Base-by-base conservation (phyloP, 106 monocot species). In the Amphibolis antarctica region DNA sequence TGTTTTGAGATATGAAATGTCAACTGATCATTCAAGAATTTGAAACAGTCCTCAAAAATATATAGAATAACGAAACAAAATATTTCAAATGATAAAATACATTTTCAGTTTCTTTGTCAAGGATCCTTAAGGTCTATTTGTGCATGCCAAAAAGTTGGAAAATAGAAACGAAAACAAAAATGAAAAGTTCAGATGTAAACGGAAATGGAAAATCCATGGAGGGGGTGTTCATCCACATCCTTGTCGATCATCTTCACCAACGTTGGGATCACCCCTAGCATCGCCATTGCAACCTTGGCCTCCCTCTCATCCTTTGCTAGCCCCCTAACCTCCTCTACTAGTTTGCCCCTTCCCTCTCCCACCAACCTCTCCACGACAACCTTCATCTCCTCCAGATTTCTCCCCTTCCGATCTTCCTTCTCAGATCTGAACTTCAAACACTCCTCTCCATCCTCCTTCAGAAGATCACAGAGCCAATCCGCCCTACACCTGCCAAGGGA, bases 251-350 rank as follows among this genome's bases (percentile, higher is more conserved):
- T 74, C 1, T 54, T 70, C n/a, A 90, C 72, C 30, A 89, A 77
- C 0, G 82, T 71, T 47, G 89, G 80, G 31, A 90, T 82, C 1
- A 78, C 80, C 1, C 96, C 96, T 28, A 86, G 84, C 82, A 80
- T 75, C 14, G 84, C 79, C 11, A 90, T 63, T 21, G 71, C 77
- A 79, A 78, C 71, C 69, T 89, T 74, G 26, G 80, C 78, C 17
- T 71, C 77, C 0, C 62, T 28, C 25, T 84, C 77, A 57, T 79
- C 81, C 76, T 78, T 96, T n/a, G 94, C 82, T 43, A 86, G 66
- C 46, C 55, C 57, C 48, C 94, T 67, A 49, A 86, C 78, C 55
- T 77, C 80, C 55, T 21, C 45, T n/a, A 82, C 88, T 5, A 78
- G 82, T 45, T 79, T 57, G 22, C 24, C 76, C 9, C 15, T 25